Evolutionary conservation across 176 grass and related monocot species (phyloP).

Genomic region (Oryza meyeriana): DNA sequence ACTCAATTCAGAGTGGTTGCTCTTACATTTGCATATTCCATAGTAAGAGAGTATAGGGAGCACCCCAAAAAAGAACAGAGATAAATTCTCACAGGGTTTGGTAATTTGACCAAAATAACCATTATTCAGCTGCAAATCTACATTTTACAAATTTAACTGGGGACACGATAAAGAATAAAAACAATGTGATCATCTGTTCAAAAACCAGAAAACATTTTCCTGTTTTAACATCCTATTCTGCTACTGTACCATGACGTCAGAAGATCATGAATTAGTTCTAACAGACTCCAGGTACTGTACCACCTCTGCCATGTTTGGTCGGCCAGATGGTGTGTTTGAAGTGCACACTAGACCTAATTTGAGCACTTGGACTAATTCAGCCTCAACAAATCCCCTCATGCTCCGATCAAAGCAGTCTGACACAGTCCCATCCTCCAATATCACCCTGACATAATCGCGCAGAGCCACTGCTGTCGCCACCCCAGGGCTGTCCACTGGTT

Average conservation of each 20-base stretch:
- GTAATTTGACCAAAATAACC: conserved; percentile 39
- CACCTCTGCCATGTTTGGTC: conserved; percentile 93
- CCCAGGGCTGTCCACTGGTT: conserved; percentile 72
- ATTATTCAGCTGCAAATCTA: conserved; percentile 71
- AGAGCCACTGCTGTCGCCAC: conserved; percentile 49
- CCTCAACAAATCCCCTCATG: conserved; percentile 65
- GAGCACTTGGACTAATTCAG: conserved; percentile 90
- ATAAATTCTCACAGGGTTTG: conserved; percentile 3
- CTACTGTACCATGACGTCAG: conserved; percentile 28
- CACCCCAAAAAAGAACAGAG: background rate
- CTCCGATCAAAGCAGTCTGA: conserved; percentile 81
- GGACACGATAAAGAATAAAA: conserved; percentile 54
- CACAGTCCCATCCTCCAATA: conserved; percentile 72
- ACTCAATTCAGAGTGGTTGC: conserved; percentile 15
- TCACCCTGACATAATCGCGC: conserved; percentile 71
- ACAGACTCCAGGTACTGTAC: conserved; percentile 96
- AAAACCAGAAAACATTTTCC: conserved; percentile 44
- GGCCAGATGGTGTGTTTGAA: conserved; percentile 66
- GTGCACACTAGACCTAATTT: conserved; percentile 94
- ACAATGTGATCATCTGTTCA: conserved; percentile 52
- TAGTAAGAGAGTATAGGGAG: background rate
- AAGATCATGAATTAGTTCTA: conserved; percentile 69
- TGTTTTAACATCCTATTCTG: conserved; percentile 51
- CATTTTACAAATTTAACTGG: conserved; percentile 49
- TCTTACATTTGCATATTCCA: conserved; percentile 24